Evolutionary conservation across 2,329 filamentous ascomycete genomes (phyloP), one percentile per base, ranked within the genome.

Genomic region (Zopfia rhizophila): DNA sequence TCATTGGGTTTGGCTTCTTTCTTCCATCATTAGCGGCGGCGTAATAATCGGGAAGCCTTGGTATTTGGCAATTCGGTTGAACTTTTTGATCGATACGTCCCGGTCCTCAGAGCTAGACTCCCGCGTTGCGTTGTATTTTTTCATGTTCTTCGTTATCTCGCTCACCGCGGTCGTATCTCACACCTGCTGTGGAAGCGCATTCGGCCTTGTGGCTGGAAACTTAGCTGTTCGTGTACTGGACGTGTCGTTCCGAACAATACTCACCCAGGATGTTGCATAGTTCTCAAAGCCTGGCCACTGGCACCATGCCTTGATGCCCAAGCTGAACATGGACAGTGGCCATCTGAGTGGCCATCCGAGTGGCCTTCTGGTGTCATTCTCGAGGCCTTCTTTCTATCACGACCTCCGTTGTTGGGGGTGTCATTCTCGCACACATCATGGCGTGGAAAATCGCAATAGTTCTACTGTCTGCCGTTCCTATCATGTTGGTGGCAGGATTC

Each of bases 21-120:
- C 74, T 5, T 79, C 78, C 1, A 66, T 78, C 11, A 51, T 76
- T 23, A 78, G 75, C 13, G 79, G 76, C 16, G 73, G 69, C 3
- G 70, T 81, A 23, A 75, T 87, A 27, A 79, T 88, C 18, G 85
- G 84, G 79, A 85, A 51, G 82, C 82, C 18, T 70, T 85, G 18
- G 79, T 81, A 21, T 83, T 82, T 50, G 80, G 80, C 13, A 73
- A 80, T 49, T 75, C 80, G 2, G 75, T 83, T 31, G 64, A 75
- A 21, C 70, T 75, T 3, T 62, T 83, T 18, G n/a, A 86, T 80
- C 59, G 75, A 77, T 16, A 82, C 53, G 8, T 51, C 50, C 7
- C 35, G 49, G n/a, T 48, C 48, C 2, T 36, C 44, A 8, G 8
- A 28, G 2, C 19, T 43, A 5, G 39, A 58, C 48, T 66, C 55